A percentile compares a stretch with the other conserved stretches of the same genome.
Conservation (phyloP, 176 grass and related monocot genomes). For the Dactylis glomerata region DNA sequence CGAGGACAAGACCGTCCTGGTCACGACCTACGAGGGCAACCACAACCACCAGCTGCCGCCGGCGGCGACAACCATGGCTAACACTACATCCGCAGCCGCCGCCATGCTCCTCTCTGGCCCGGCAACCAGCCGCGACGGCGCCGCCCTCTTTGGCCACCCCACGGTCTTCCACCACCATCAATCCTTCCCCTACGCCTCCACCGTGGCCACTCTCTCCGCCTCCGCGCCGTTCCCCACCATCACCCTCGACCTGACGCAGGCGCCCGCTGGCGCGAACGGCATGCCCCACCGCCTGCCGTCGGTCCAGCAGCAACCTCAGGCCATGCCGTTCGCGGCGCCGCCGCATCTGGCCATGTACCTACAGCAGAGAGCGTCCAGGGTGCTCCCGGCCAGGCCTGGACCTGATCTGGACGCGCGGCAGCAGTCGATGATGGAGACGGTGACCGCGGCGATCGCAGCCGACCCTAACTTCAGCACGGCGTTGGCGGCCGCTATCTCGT, state of each 20-base stretch:
- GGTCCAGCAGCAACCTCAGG: neutral
- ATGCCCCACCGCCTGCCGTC: slow-evolving; percentile 20
- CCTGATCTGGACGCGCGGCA: slow-evolving; percentile 1
- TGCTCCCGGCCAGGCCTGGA: neutral
- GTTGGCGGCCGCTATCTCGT: slow-evolving; percentile 70
- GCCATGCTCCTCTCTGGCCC: slow-evolving; percentile 90
- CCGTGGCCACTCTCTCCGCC: slow-evolving; percentile 75
- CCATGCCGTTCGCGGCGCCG: slow-evolving; percentile 15
- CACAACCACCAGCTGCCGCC: slow-evolving; percentile 86
- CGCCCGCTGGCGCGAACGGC: neutral
- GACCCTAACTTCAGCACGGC: slow-evolving; percentile 82
- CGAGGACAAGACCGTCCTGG: slow-evolving; percentile 65
- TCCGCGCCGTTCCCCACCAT: slow-evolving; percentile 87
- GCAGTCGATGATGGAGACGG: slow-evolving; percentile 58
- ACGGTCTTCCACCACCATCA: slow-evolving; percentile 59
- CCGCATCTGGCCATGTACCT: slow-evolving; percentile 46
- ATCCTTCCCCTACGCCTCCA: slow-evolving; percentile 65
- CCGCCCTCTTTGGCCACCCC: slow-evolving; percentile 38
- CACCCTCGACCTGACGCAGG: slow-evolving; percentile 77
- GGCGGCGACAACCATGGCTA: slow-evolving; percentile 74
- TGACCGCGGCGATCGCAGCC: slow-evolving; percentile 62
- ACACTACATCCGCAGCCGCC: slow-evolving; percentile 67
- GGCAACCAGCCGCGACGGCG: slow-evolving; percentile 46
- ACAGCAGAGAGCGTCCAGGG: slow-evolving; percentile 15
- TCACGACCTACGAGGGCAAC: slow-evolving; percentile 81